phyloP scores from a whole-genome alignment of 305 asterid genomes.

The Fraxinus velutina region DNA sequence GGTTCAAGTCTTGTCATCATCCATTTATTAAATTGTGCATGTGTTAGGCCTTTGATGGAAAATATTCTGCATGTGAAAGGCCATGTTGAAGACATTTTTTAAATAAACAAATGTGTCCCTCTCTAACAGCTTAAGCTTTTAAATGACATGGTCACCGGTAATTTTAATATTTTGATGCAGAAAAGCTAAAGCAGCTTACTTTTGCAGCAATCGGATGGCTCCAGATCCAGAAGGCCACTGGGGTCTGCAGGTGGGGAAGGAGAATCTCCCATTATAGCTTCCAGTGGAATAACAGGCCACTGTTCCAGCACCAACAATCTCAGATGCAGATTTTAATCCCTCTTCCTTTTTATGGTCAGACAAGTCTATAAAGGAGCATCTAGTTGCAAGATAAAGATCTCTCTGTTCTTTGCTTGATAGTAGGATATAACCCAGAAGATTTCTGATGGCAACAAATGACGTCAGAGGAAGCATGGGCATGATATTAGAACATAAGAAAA shows the following conservation, averaged over 20 bases:
- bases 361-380: slow-evolving; percentile 57
- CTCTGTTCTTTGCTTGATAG: slow-evolving; percentile 67
- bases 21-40: background rate
- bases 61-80: background rate
- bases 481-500: slow-evolving; percentile 13
- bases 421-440: slow-evolving; percentile 70
- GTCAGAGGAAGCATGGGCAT: slow-evolving; percentile 28
- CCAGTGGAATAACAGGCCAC: slow-evolving; percentile 68
- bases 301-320: slow-evolving; percentile 79
- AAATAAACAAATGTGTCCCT: background rate
- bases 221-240: slow-evolving; percentile 40
- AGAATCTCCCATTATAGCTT: slow-evolving; percentile 30
- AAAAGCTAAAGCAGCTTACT: slow-evolving; percentile 38
- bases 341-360: slow-evolving; percentile 45
- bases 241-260: slow-evolving; percentile 47
- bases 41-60: background rate
- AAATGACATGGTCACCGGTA: background rate
- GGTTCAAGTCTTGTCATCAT: background rate
- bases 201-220: slow-evolving; percentile 60
- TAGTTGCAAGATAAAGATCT: slow-evolving; percentile 55
- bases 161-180: slow-evolving; percentile 4
- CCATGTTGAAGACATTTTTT: background rate
- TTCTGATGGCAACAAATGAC: slow-evolving; percentile 47
- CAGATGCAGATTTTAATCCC: slow-evolving; percentile 54
- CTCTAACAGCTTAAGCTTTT: background rate